Evolutionary conservation across 306 rosid genomes (phyloP).

Genomic region (Gynostemma pentaphyllum): DNA sequence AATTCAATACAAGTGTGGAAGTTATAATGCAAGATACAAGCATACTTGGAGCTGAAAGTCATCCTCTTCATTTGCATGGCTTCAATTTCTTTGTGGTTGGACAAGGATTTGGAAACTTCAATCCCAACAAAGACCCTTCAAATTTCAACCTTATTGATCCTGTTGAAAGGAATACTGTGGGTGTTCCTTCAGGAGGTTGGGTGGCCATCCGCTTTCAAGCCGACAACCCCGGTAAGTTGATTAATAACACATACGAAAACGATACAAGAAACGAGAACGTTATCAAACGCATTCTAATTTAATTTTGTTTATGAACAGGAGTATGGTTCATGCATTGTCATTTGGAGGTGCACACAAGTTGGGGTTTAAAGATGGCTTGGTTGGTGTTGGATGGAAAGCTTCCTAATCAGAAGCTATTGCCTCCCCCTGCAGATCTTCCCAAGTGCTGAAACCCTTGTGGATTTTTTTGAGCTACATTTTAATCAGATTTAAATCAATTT

Average conservation of each 20-base stretch:
- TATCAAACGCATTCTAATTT: too few relatives aligned
- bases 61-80: too few relatives aligned
- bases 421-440: constrained; percentile 9
- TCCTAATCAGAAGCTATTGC: background rate
- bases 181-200: background rate
- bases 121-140: background rate
- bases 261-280: too few relatives aligned
- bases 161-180: background rate
- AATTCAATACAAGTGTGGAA: background rate
- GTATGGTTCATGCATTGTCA: background rate
- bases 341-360: background rate
- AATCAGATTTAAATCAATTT: too few relatives aligned
- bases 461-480: too few relatives aligned
- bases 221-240: background rate
- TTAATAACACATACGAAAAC: too few relatives aligned
- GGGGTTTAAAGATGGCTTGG: background rate
- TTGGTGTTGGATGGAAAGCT: constrained; percentile 1
- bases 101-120: background rate
- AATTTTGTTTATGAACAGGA: background rate
- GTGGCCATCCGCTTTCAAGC: background rate
- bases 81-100: background rate
- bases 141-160: background rate
- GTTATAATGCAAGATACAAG: background rate
- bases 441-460: too few relatives aligned
- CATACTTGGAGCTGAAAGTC: background rate